These are phyloP conservation scores for Leccinum brunneo-olivaceum DNA, from an alignment of 1,284 basidiomycete genomes.

Conservation along the genomic window DNA sequence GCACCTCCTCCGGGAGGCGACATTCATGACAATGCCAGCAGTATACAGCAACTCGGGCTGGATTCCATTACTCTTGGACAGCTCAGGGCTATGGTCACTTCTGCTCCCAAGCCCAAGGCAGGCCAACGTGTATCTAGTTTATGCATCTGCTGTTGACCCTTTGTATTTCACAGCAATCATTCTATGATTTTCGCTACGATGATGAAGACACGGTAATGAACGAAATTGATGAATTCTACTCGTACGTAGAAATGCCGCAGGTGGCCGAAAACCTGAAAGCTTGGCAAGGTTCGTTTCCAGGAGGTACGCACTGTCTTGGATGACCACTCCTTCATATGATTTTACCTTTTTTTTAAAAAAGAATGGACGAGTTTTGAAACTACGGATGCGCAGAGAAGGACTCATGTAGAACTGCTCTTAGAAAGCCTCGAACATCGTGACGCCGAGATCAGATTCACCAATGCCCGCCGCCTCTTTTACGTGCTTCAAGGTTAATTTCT, in stretches of 20 bases:
- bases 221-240: slow-evolving; percentile 98
- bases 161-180: slow-evolving; percentile 56
- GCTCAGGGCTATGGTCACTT: slow-evolving; percentile 66
- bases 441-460: slow-evolving; percentile 77
- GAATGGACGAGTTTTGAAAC: slow-evolving; percentile 71
- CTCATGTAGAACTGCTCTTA: slow-evolving; percentile 73
- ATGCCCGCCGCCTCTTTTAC: slow-evolving; percentile 84
- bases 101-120: slow-evolving; percentile 73
- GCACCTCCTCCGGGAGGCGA: slow-evolving; percentile 22
- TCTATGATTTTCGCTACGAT: slow-evolving; percentile 87
- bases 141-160: slow-evolving; percentile 11
- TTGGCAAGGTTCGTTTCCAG: slow-evolving; percentile 79
- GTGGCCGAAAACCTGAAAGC: slow-evolving; percentile 83
- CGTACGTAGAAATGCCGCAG: slow-evolving; percentile 92
- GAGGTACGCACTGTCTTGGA: slow-evolving; percentile 42
- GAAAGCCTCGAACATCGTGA: slow-evolving; percentile 83
- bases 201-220: slow-evolving; percentile 94
- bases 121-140: slow-evolving; percentile 17
- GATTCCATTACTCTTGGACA: slow-evolving; percentile 82
- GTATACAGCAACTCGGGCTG: slow-evolving; percentile 30
- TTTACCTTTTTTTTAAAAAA: slow-evolving; percentile 29
- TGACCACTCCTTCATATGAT: background rate
- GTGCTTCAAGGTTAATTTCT: slow-evolving; percentile 72
- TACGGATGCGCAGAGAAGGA: slow-evolving; percentile 52
- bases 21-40: slow-evolving; percentile 16